Evolutionary conservation across 2,329 filamentous ascomycete genomes (phyloP), one percentile per base, ranked within the genome.

Genomic region (Phoma herbarum): DNA sequence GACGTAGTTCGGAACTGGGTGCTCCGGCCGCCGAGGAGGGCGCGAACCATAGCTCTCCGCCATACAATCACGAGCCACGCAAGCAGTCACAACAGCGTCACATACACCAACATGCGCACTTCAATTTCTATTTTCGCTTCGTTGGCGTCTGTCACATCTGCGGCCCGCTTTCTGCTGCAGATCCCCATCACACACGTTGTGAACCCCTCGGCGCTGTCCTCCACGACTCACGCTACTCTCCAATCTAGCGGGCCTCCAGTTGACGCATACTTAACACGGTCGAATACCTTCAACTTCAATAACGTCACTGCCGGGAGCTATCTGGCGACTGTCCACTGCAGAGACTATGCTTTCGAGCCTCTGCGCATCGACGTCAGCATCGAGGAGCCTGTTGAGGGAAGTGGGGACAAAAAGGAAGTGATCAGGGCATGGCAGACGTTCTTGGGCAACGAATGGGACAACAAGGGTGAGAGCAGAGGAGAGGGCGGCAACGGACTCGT

Each of bases 371-470:
- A 98, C 73, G 85, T 95, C 18, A 70, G 65, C 47, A 33, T 71
- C 9, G 67, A 68, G 44, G 71, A 70, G 50, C 64, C 63, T 4
- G 71, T 67, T 2, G 67, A 71, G 51, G 72, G 67, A 11, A 75
- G 61, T 42, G 71, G 69, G 46, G 70, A 72, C 23, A 67, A 68
- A 65, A 73, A 62, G 60, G 74, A 57, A 77, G 81, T 83, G 45
- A 82, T 92, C 3, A 79, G 83, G 41, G 88, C 88, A 26, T 95
- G 91, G 89, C 91, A 94, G 81, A 96, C 92, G 25, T 96, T 89
- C 75, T 84, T 92, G 46, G 93, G 92, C 0, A 94, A 96, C 70
- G 91, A 95, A 67, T 97, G 94, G 93, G 87, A 83, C 18, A 96
- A 97, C 75, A 90, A 88, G 72, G 94, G 93, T 16, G 89, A 90